These are phyloP conservation scores for Trichophyton simii DNA, from an alignment of 2,329 filamentous ascomycete genomes.

Conservation along the genomic window DNA sequence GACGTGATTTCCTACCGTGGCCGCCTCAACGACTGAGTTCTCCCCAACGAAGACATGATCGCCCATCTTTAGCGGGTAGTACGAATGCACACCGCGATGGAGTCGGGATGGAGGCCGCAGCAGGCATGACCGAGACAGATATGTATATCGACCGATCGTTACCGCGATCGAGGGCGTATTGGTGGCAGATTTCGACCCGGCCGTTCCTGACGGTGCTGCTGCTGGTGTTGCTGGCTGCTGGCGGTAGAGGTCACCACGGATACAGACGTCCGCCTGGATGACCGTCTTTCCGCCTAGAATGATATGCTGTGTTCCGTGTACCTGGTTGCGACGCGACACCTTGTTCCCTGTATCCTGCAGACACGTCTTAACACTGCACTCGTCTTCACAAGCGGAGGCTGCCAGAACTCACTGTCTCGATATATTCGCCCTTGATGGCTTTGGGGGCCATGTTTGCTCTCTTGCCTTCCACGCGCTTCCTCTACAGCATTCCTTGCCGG, in stretches of 20 bases:
- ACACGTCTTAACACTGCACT: slow-evolving; percentile 8
- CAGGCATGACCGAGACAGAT: slow-evolving; percentile 65
- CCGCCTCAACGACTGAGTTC: slow-evolving; percentile 65
- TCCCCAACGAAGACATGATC: slow-evolving; percentile 87
- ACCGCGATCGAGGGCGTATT: slow-evolving; percentile 44
- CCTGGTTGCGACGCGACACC: slow-evolving; percentile 79
- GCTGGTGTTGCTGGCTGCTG: slow-evolving; percentile 33
- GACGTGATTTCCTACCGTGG: slow-evolving; percentile 72
- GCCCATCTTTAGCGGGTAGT: slow-evolving; percentile 82
- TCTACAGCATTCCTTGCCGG: no score
- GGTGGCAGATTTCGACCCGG: slow-evolving; percentile 18
- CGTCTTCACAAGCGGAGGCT: background rate
- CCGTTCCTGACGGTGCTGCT: slow-evolving; percentile 20
- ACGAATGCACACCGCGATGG: slow-evolving; percentile 51
- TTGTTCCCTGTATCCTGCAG: slow-evolving; percentile 94
- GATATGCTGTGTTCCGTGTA: slow-evolving; percentile 94
- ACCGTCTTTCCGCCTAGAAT: slow-evolving; percentile 93
- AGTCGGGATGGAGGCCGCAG: slow-evolving; percentile 73
- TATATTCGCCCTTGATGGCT: slow-evolving; percentile 78
- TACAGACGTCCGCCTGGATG: slow-evolving; percentile 87
- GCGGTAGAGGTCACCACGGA: slow-evolving; percentile 73
- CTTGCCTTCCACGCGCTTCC: background rate
- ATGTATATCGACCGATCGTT: slow-evolving; percentile 81
- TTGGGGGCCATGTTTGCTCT: slow-evolving; percentile 56
- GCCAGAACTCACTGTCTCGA: slow-evolving; percentile 65